Conservation (phyloP, 352 stramenopile genomes). For the Pythium scleroteichum region DNA sequence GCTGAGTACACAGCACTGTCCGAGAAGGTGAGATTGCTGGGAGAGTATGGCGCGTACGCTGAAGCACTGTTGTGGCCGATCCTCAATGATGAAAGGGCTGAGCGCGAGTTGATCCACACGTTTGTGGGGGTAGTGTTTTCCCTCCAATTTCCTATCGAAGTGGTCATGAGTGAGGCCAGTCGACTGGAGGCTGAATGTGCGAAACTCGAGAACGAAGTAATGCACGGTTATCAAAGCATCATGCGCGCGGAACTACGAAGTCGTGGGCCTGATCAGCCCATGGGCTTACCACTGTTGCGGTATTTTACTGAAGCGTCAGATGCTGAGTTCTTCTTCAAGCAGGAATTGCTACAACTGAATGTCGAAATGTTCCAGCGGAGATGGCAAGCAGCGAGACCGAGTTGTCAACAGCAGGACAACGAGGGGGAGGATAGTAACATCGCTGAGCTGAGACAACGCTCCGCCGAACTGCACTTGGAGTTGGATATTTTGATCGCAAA, state of each 20-base stretch:
- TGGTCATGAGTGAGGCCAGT: constrained; percentile 37
- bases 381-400: neutral
- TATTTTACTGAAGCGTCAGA: constrained; percentile 46
- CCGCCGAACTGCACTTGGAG: constrained; percentile 24
- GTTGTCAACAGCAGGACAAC: neutral
- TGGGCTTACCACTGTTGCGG: constrained; percentile 31
- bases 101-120: constrained; percentile 46
- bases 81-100: constrained; percentile 46
- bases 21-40: constrained; percentile 21
- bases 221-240: constrained; percentile 36
- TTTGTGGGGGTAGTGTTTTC: constrained; percentile 67
- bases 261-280: constrained; percentile 10
- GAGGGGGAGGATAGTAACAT: constrained; percentile 1
- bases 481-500: constrained; percentile 25
- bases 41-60: constrained; percentile 52
- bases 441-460: neutral
- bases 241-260: constrained; percentile 23
- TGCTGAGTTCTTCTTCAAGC: constrained; percentile 52
- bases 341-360: constrained; percentile 43
- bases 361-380: constrained; percentile 23
- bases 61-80: constrained; percentile 48
- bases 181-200: constrained; percentile 44
- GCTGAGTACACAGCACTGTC: neutral
- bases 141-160: constrained; percentile 38
- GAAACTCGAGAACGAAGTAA: constrained; percentile 36